phyloP scores from a whole-genome alignment of 129 eudicot species.

The Chrysanthemum makinoi region DNA sequence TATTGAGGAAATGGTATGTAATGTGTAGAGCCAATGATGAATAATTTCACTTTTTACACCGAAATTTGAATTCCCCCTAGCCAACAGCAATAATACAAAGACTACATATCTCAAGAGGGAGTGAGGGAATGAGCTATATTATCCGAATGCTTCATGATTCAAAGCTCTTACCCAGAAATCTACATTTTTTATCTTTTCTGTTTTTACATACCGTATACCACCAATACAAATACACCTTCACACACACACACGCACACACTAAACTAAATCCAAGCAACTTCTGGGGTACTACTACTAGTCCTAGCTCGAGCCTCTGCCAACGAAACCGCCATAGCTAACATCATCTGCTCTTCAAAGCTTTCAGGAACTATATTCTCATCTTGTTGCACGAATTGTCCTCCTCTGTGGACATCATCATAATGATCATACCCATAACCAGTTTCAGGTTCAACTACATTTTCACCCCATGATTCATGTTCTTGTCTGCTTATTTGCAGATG shows the following conservation, averaged over 20 bases:
- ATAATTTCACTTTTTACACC: slow-evolving; percentile 24
- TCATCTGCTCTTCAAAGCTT: slow-evolving; percentile 95
- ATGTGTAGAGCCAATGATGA: slow-evolving; percentile 3
- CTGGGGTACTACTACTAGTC: slow-evolving; percentile 48
- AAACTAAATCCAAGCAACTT: slow-evolving; percentile 83
- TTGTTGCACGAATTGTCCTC: slow-evolving; percentile 17
- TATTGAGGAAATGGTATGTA: background rate
- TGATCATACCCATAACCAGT: slow-evolving; percentile 38
- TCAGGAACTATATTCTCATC: slow-evolving; percentile 63
- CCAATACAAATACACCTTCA: slow-evolving; percentile 23
- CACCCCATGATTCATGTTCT: slow-evolving; percentile 22
- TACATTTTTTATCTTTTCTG: slow-evolving; percentile 22
- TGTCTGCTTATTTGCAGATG: slow-evolving; percentile 28
- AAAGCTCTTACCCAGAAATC: slow-evolving; percentile 24
- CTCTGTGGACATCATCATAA: slow-evolving; percentile 25
- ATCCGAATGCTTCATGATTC: slow-evolving; percentile 28
- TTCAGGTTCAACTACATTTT: slow-evolving; percentile 38
- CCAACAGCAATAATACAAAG: slow-evolving; percentile 26
- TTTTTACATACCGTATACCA: slow-evolving; percentile 37
- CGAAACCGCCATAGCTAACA: slow-evolving; percentile 97
- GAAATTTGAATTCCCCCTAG: slow-evolving; percentile 18
- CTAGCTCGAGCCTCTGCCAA: slow-evolving; percentile 82
- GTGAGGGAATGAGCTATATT: background rate
- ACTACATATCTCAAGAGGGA: background rate
- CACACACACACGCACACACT: slow-evolving; percentile 12